Evolutionary conservation across 2,329 filamentous ascomycete genomes (phyloP), one percentile per base, ranked within the genome.

Genomic region (Ciborinia camelliae): DNA sequence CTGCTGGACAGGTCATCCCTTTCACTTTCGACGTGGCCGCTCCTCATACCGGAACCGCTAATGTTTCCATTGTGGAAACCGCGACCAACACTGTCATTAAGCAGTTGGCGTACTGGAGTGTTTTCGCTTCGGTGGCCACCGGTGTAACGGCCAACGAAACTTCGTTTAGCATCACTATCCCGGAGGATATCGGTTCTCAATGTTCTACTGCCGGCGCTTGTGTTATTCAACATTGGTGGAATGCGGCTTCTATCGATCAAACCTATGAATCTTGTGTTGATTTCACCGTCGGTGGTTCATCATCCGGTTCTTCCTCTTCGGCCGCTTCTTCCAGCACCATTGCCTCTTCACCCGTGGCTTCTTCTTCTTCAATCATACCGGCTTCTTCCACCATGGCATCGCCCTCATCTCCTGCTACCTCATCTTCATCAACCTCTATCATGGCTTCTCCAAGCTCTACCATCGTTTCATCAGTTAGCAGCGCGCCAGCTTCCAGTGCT

Each of bases 251-350:
- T 48, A 78, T 82, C 58, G 73, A 81, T 68, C 83, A 85, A 78
- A 84, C 82, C n/a, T 85, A 85, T 72, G 81, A 84, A 76, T 78
- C 78, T 60, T 85, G 82, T 71, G 75, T 85, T 64, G 83, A 85
- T 73, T 84, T 85, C 66, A 67, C 66, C 9, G 67, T 73, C 32
- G 68, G 66, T 47, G 67, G 64, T 23, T 41, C 35, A 3, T 37
- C 43, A 20, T 63, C 61, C 0, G 28, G 48, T 30, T 54, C 60
- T 26, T 20, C 52, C 2, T 63, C 62, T 18, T 58, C 62, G 2
- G 32, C 52, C 12, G 51, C 47, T 30, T 23, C 23, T 26, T 57
- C 54, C 6, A 43, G 26, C 5, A n/a, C 12, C 9, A 30, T 30
- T 1, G 20, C 51, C 23, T 53, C 51, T 15, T 53, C 43, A 4